Percentiles rank a stretch among this genome's conserved stretches.
Conservation (phyloP, 208 protist species). For the Strigomonas galati region DNA sequence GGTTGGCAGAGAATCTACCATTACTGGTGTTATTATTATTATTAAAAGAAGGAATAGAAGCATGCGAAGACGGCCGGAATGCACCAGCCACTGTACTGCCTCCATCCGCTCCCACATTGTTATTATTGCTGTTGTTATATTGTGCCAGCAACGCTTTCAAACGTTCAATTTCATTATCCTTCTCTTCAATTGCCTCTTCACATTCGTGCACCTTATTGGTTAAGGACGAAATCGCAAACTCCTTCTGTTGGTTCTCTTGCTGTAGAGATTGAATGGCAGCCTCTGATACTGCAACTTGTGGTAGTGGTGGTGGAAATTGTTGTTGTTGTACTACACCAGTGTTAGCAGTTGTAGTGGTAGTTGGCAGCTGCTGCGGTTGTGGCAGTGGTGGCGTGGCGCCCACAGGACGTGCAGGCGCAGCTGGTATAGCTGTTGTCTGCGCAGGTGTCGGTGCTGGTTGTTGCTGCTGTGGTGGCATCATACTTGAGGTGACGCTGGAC, state of each 20-base stretch:
- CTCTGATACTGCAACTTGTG: background rate
- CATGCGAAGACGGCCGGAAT: background rate
- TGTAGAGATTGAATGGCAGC: background rate
- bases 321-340: too few relatives aligned
- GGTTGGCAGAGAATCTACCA: background rate
- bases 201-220: background rate
- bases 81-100: background rate
- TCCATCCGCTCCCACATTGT: background rate
- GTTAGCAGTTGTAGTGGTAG: too few relatives aligned
- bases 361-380: too few relatives aligned
- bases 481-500: too few relatives aligned
- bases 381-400: too few relatives aligned
- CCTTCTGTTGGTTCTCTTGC: background rate
- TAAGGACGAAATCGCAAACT: background rate
- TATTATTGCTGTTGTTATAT: background rate
- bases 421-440: too few relatives aligned
- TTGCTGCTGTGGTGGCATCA: too few relatives aligned
- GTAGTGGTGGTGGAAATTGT: background rate
- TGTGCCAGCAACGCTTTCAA: background rate
- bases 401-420: too few relatives aligned
- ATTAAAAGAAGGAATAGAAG: background rate
- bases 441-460: too few relatives aligned
- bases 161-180: slow-evolving; percentile 4
- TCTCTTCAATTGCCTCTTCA: background rate
- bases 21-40: slow-evolving; percentile 4